Percentiles rank a stretch among this genome's conserved stretches.
These are phyloP conservation scores for Claviceps cyperi DNA, from an alignment of 2,329 filamentous ascomycete genomes.

Conservation along the genomic window DNA sequence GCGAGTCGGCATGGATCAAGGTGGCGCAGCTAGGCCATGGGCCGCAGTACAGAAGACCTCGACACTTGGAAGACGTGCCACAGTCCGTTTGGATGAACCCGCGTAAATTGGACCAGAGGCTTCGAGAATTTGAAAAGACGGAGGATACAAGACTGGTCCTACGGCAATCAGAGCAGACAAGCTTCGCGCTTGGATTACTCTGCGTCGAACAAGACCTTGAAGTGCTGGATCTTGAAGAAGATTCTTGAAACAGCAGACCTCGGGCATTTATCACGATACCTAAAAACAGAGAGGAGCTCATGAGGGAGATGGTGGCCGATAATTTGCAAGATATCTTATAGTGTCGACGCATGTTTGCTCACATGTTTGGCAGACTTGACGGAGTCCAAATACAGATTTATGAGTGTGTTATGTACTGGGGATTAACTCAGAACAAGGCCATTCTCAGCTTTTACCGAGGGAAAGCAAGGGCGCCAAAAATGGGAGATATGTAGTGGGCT, in stretches of 20 bases:
- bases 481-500: background rate
- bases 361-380: background rate
- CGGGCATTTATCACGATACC: background rate
- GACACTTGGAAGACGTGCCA: conserved; percentile 22
- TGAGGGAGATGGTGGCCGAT: background rate
- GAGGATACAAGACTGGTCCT: conserved; percentile 38
- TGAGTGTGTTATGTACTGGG: background rate
- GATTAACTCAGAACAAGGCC: background rate
- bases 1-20: conserved; percentile 72
- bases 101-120: conserved; percentile 35
- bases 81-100: conserved; percentile 33
- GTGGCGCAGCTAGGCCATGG: conserved; percentile 59
- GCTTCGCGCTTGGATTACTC: conserved; percentile 67
- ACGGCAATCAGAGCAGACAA: conserved; percentile 47
- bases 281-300: background rate
- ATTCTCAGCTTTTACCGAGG: background rate
- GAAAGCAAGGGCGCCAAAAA: background rate
- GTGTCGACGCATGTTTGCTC: background rate
- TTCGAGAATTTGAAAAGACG: conserved; percentile 30
- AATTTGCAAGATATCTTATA: background rate
- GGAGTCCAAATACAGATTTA: too few relatives aligned
- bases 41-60: conserved; percentile 50
- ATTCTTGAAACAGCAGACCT: conserved; percentile 8
- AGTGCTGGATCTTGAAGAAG: conserved; percentile 39
- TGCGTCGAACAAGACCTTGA: conserved; percentile 65